phyloP scores from a whole-genome alignment of 805 yeast genomes.

The Ogataea kodamae region DNA sequence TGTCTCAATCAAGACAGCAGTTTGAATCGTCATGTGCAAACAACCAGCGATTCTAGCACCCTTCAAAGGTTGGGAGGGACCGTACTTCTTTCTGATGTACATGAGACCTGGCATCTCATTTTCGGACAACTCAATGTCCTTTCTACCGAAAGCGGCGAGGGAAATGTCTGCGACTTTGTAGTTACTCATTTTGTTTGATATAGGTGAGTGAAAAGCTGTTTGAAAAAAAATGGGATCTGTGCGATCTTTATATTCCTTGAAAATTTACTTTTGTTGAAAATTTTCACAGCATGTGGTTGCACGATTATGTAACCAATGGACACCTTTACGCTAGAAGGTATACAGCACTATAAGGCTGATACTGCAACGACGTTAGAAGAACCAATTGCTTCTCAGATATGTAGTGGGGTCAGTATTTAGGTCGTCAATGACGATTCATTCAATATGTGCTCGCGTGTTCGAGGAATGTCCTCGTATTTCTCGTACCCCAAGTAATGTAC shows the following conservation, averaged over 20 bases:
- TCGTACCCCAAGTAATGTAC: conserved; percentile 3
- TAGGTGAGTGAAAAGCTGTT: background rate
- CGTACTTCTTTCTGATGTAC: conserved; percentile 94
- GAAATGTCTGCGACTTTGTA: conserved; percentile 98
- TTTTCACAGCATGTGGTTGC: conserved; percentile 13
- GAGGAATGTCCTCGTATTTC: too few relatives aligned
- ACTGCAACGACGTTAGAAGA: too few relatives aligned
- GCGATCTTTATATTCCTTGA: conserved; percentile 10
- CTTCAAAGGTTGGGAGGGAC: conserved; percentile 86
- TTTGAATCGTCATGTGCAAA: conserved; percentile 98
- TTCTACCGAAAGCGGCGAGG: conserved; percentile 99
- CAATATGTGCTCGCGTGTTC: too few relatives aligned
- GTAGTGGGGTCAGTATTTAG: too few relatives aligned
- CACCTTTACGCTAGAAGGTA: too few relatives aligned
- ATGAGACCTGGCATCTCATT: conserved; percentile 99
- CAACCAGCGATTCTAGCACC: conserved; percentile 99
- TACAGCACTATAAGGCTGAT: too few relatives aligned
- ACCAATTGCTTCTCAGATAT: too few relatives aligned
- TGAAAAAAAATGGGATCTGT: conserved; percentile 6
- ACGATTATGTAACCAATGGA: conserved; percentile 10
- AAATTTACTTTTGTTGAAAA: conserved; percentile 15
- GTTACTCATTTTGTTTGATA: conserved; percentile 34
- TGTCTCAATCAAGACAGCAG: conserved; percentile 98
- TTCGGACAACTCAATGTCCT: conserved; percentile 97
- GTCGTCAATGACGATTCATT: too few relatives aligned